A percentile compares a stretch with the other conserved stretches of the same genome.
Conservation (phyloP, 2,329 filamentous ascomycete species). For the Fusarium marasasianum region DNA sequence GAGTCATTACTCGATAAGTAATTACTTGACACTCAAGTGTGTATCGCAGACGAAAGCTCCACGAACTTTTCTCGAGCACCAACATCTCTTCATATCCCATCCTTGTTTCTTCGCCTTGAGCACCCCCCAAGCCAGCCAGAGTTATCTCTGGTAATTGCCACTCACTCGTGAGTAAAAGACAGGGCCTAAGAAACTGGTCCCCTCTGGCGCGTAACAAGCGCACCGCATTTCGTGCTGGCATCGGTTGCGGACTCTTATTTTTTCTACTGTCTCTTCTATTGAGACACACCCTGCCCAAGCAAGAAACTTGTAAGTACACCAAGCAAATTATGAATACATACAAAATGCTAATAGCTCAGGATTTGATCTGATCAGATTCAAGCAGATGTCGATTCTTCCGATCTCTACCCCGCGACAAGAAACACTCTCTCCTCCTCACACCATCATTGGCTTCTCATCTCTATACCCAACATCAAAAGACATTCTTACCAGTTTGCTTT, state of each 20-base stretch:
- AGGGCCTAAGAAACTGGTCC: not conserved
- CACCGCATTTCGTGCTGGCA: not conserved
- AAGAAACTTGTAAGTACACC: not conserved
- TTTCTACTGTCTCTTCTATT: not conserved
- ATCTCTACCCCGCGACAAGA: not conserved
- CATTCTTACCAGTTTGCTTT: not conserved
- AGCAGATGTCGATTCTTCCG: not conserved
- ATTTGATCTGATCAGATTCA: not conserved
- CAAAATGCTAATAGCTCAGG: not conserved
- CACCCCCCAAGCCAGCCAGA: not conserved
- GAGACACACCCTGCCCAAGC: not conserved
- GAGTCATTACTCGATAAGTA: too few relatives aligned
- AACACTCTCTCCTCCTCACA: not conserved
- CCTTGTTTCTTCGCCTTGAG: too few relatives aligned
- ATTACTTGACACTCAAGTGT: too few relatives aligned
- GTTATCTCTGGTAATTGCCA: not conserved
- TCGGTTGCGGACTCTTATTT: not conserved
- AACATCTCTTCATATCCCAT: too few relatives aligned
- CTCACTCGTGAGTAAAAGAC: not conserved
- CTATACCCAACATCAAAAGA: not conserved
- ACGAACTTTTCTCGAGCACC: too few relatives aligned
- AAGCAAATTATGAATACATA: not conserved
- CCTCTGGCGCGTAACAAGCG: not conserved
- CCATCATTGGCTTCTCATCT: not conserved
- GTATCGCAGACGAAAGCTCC: too few relatives aligned